Conservation (phyloP, 192 early-diverging fungal genomes). For the Backusella macrospora region DNA sequence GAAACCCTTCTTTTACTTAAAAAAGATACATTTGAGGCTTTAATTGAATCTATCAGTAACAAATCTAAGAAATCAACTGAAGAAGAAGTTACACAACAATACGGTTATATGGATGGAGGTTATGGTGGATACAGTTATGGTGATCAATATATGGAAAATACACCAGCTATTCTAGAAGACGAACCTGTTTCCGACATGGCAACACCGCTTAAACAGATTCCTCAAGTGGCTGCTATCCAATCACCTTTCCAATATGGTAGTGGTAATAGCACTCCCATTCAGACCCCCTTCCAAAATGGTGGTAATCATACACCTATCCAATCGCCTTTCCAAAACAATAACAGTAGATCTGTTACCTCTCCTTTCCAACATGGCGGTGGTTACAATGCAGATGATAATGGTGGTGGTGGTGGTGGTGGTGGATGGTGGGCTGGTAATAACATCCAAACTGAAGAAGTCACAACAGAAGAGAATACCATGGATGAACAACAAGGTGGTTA, state of each 20-base stretch:
- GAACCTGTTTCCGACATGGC: neutral
- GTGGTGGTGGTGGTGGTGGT: constrained; percentile 40
- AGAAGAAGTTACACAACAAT: neutral
- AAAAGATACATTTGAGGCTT: constrained; percentile 11
- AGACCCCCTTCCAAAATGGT: constrained; percentile 19
- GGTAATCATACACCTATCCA: neutral
- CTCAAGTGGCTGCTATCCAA: neutral
- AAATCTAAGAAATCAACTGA: neutral
- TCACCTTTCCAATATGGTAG: constrained; percentile 6
- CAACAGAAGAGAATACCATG: neutral
- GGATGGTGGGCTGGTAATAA: constrained; percentile 50
- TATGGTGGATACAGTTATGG: neutral
- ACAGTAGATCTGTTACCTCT: constrained; percentile 3
- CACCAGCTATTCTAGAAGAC: neutral
- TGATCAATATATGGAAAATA: neutral
- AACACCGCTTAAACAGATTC: neutral
- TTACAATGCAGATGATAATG: constrained; percentile 19
- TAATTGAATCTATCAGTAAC: neutral
- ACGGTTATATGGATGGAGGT: neutral
- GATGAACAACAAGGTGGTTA: neutral
- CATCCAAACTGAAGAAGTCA: constrained; percentile 27
- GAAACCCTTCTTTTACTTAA: constrained; percentile 21
- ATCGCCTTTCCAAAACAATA: constrained; percentile 23
- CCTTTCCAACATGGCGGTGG: constrained; percentile 19
- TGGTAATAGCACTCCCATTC: neutral